These are phyloP conservation scores for Plenodomus biglobosus DNA, from an alignment of 2,329 filamentous ascomycete species.

Conservation along the genomic window DNA sequence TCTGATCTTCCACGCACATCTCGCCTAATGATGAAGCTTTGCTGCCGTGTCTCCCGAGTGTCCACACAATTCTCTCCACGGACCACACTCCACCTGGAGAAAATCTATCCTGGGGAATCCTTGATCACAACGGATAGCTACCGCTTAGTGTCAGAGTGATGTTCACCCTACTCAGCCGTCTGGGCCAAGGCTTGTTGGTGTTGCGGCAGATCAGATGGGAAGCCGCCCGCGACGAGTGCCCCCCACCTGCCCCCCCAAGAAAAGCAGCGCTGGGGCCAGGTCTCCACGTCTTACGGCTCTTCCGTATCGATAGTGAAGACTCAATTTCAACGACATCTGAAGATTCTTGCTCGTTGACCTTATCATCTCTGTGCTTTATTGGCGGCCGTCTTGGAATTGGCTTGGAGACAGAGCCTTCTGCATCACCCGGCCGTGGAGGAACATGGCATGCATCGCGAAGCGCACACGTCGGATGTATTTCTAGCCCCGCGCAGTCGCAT, in stretches of 20 bases:
- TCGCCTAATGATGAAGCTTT: constrained; percentile 14
- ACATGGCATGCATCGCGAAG: not conserved
- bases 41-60: not conserved
- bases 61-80: too few relatives aligned
- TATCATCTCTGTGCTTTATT: not conserved
- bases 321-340: constrained; percentile 22
- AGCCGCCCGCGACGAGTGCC: constrained; percentile 4
- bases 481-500: constrained; percentile 1
- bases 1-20: constrained; percentile 19
- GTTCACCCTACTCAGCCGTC: not conserved
- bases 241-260: constrained; percentile 5
- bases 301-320: constrained; percentile 20
- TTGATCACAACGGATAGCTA: not conserved
- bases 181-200: not conserved
- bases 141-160: not conserved
- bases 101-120: not conserved
- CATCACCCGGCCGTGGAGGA: not conserved
- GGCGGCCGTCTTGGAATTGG: not conserved
- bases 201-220: too few relatives aligned
- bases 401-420: not conserved
- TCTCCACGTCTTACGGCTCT: constrained; percentile 15
- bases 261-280: constrained; percentile 10
- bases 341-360: not conserved
- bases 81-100: not conserved
- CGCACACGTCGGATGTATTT: not conserved